Base-by-base conservation (phyloP, 495 filamentous ascomycete species). In the Jackrogersella multiformis region DNA sequence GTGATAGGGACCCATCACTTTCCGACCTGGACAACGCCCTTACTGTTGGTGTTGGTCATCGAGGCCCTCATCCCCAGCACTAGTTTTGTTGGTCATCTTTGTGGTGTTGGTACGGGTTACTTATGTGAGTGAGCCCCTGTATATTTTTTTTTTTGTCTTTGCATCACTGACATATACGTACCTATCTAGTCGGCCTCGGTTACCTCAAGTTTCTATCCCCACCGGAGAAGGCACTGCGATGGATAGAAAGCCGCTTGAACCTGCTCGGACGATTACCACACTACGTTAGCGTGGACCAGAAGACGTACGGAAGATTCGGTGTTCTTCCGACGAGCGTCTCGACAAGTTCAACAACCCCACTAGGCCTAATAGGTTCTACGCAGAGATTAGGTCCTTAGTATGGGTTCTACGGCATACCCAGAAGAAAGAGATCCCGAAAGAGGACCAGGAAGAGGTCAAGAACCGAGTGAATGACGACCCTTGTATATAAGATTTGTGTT, bases 251-350 rank as follows among this genome's bases (percentile, higher is more conserved):
- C 16, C 96, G 92, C 75, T 70, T 96, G 53, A 94, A 96, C 66
- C 84, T 97, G 16, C 81, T 96, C 2, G 91, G 88, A 12, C 83
- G 91, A 58, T 77, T 97, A 35, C 92, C 93, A 13, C 90, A 94
- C 77, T 97, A 96, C 71, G 88, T 97, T 13, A 93, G 90, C 16
- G 87, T 97, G 10, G 93, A 97, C 72, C 93, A 97, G 74, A 96
- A 96, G 85, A 96, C 90, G n/a, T 96, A 92, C 72, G 93, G 93
- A n/a, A 85, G 93, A 46, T 96, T 94, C 72, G 93, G 93, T 0
- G 91, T 97, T 15, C 79, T 97, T 18, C 93, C 93, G 1, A 86
- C 87, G 0, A 81, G 80, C 26, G 79, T 76, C 42, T 59, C 76
- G 2, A 67, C 71, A 13, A 84, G 83, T 46, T 72, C 74, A 39